These are phyloP conservation scores for Xylariaceae sp. DNA, from an alignment of 2,329 filamentous ascomycete genomes.

Conservation along the genomic window DNA sequence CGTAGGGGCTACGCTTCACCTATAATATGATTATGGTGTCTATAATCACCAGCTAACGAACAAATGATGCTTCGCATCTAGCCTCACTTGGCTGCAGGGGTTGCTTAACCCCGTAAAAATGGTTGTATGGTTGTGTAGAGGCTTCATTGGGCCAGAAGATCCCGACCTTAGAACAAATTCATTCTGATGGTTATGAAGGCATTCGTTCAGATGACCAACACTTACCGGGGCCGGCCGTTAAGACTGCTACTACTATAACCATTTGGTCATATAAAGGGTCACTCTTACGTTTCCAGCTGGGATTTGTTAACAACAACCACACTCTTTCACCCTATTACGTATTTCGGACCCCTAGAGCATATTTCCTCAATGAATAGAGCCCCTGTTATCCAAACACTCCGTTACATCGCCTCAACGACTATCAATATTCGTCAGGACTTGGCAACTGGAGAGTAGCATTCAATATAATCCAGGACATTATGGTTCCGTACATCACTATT, in stretches of 20 bases:
- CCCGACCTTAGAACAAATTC: conserved; percentile 4
- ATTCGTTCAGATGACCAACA: conserved; percentile 12
- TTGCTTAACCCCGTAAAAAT: conserved; percentile 1
- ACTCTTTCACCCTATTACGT: no score
- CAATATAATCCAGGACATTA: conserved; percentile 33
- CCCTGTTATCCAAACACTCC: not conserved
- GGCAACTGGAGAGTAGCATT: conserved; percentile 25
- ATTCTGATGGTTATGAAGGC: not conserved
- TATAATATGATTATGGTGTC: conserved; percentile 2
- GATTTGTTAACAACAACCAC: not conserved
- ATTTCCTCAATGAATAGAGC: no score
- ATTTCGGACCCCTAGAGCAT: no score
- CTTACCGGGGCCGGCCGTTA: conserved; percentile 20
- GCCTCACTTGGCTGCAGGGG: conserved; percentile 11
- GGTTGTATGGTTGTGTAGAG: conserved; percentile 6
- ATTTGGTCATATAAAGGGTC: not conserved
- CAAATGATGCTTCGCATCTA: conserved; percentile 14
- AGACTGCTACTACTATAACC: conserved; percentile 15
- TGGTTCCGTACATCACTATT: conserved; percentile 11
- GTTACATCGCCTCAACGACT: conserved; percentile 20
- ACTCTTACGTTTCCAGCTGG: not conserved
- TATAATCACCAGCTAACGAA: no score
- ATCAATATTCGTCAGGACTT: conserved; percentile 28
- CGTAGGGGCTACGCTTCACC: conserved; percentile 19
- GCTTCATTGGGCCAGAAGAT: conserved; percentile 25